Base-by-base conservation (phyloP, 768 basidiomycete species). In the Tulasnella sp. region DNA sequence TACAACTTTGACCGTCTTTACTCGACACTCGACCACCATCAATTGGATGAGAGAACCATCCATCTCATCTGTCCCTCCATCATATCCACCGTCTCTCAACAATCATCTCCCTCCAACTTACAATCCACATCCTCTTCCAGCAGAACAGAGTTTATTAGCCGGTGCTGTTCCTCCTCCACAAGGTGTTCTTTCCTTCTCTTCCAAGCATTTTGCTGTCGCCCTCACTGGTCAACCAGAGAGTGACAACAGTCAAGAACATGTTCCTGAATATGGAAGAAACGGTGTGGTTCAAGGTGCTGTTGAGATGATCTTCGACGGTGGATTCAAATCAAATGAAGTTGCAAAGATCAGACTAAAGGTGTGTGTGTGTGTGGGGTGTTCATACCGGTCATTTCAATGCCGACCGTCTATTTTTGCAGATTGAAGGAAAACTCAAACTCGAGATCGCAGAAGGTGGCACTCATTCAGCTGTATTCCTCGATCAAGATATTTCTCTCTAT, bases 341-440 rank as follows among this genome's bases (percentile, higher is more conserved):
- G 15, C 43, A 9, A 40, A 37, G 19, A 41, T 51, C 15, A 43
- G n/a, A 15, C 15, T 51, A 27, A n/a, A 40, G 37, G 48, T 42
- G n/a, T 25, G 48, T 27, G n/a, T n/a, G n/a, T n/a, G n/a, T n/a
- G n/a, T n/a, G n/a, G n/a, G n/a, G n/a, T n/a, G n/a, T n/a, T n/a
- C n/a, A n/a, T n/a, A n/a, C n/a, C n/a, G n/a, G n/a, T n/a, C n/a
- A n/a, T n/a, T n/a, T n/a, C 5, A 28, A 35, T 24, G 7, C n/a
- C 32, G n/a, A 24, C 47, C 20, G 27, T 15, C 9, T 28, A 3
- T n/a, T 46, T 16, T 40, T 22, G 16, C 39, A 55, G 53, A 55
- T 55, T 28, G 20, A 39, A 32, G 53, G 53, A 19, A 46, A 52
- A 42, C 6, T 55, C 29, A 55, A 55, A 40, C 49, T 55, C 9